These are phyloP conservation scores for Tieghemostelium lacteum DNA, from an alignment of 78 protist species.

Conservation along the genomic window DNA sequence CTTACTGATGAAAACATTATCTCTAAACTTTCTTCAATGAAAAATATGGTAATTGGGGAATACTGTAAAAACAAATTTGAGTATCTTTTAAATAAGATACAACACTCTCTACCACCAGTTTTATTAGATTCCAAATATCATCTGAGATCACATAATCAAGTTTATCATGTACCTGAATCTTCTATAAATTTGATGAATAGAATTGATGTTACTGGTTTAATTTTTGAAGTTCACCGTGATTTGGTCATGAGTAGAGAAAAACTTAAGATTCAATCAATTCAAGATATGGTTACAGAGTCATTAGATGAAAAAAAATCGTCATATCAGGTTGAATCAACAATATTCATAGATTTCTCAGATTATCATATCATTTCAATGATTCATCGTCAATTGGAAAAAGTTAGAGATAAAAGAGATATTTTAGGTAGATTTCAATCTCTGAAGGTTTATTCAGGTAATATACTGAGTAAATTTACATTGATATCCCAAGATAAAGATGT, in stretches of 20 bases:
- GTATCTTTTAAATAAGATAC: not conserved
- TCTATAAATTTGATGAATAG: not conserved
- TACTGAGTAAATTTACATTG: not conserved
- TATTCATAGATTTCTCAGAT: not conserved
- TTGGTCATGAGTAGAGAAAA: not conserved
- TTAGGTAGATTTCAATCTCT: not conserved
- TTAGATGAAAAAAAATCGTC: not conserved
- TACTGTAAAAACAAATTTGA: not conserved
- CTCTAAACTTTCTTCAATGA: not conserved
- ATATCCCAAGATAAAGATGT: not conserved
- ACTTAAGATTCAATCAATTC: not conserved
- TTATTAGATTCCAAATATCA: not conserved
- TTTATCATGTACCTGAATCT: not conserved
- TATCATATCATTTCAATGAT: not conserved
- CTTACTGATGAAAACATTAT: not conserved
- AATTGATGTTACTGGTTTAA: not conserved
- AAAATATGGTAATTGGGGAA: not conserved
- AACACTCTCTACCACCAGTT: not conserved
- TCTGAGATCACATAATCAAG: not conserved
- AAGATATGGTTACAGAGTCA: not conserved
- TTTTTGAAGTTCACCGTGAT: not conserved
- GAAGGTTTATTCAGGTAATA: not conserved
- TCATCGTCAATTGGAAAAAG: not conserved
- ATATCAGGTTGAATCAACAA: not conserved
- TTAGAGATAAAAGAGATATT: not conserved